Evolutionary conservation across 495 filamentous ascomycete species (phyloP), one percentile per base, ranked within the genome.

Genomic region (Talaromyces borbonicus): DNA sequence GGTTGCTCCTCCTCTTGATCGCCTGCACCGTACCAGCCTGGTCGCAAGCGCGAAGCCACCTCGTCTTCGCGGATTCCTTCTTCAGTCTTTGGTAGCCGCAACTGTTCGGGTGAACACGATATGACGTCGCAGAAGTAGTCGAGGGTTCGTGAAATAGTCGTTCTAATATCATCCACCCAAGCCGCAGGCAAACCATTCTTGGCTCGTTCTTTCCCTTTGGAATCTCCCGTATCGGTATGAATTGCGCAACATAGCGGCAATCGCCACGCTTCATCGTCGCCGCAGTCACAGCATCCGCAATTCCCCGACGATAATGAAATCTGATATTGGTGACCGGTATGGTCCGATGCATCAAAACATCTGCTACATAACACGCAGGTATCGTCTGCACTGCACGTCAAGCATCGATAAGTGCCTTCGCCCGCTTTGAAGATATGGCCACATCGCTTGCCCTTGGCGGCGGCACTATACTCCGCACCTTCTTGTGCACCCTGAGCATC

Each of bases 51-150:
- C 9, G 92, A 95, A 48, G 73, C 73, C 41, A 73, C 71, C 65
- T 97, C 92, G 59, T 98, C 93, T 43, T 79, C 71, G 48, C 75
- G 66, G 41, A 98, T 92, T 7, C 74, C 81, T 47, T 85, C 78
- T 45, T 79, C 77, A 1, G 86, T 82, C 67, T 96, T 98, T 1
- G 78, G 72, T 44, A 95, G 72, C 29, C 92, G 79, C 31, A 98
- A 68, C 63, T 97, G 90, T 61, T 98, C 92, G 4, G 93, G 93
- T 5, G 93, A 92, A 63, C 92, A 98, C 2, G 92, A 95, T 41
- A 98, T 85, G 49, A 98, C 89, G 70, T 98, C 92, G 62, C 87
- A 93, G 44, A 97, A 78, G 60, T 95, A 98, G 62, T 98, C 90
- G 46, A 96, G 73, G 22, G 79, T 82, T 47, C 87, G 77, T 0